These are phyloP conservation scores for Hypoxylon sp. DNA, from an alignment of 2,329 filamentous ascomycete species.

Conservation along the genomic window DNA sequence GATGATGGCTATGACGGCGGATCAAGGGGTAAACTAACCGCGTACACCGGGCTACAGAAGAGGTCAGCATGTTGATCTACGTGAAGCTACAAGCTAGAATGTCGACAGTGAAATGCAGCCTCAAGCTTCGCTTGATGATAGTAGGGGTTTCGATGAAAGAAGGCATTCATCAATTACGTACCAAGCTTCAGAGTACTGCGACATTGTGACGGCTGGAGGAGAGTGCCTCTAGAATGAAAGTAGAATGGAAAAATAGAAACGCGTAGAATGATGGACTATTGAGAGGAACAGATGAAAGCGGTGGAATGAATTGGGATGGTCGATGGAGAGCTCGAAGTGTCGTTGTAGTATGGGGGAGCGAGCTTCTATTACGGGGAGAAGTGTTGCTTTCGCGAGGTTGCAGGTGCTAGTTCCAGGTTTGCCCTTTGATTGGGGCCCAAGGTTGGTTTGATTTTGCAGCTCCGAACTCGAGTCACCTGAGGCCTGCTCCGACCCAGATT, in stretches of 20 bases:
- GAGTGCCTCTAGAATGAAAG: conserved; percentile 27
- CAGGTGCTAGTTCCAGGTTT: conserved; percentile 47
- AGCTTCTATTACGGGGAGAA: conserved; percentile 37
- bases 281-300: conserved; percentile 25
- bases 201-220: conserved; percentile 45
- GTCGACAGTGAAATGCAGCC: conserved; percentile 28
- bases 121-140: conserved; percentile 43
- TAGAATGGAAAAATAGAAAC: conserved; percentile 24
- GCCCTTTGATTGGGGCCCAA: conserved; percentile 44
- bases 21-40: conserved; percentile 77
- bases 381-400: conserved; percentile 41
- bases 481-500: conserved; percentile 33
- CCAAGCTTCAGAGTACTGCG: conserved; percentile 52
- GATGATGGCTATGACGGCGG: conserved; percentile 43
- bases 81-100: not conserved
- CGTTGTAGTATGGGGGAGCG: conserved; percentile 15
- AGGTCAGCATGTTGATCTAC: conserved; percentile 43
- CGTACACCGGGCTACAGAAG: conserved; percentile 87
- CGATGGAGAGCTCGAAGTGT: conserved; percentile 35
- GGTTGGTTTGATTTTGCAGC: conserved; percentile 42
- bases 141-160: conserved; percentile 35
- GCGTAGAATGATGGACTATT: conserved; percentile 27
- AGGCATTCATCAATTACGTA: conserved; percentile 50
- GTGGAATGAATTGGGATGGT: conserved; percentile 30
- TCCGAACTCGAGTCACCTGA: conserved; percentile 37